Conservation (phyloP, 2,329 filamentous ascomycete genomes). For the Paracamarosporium sp. region DNA sequence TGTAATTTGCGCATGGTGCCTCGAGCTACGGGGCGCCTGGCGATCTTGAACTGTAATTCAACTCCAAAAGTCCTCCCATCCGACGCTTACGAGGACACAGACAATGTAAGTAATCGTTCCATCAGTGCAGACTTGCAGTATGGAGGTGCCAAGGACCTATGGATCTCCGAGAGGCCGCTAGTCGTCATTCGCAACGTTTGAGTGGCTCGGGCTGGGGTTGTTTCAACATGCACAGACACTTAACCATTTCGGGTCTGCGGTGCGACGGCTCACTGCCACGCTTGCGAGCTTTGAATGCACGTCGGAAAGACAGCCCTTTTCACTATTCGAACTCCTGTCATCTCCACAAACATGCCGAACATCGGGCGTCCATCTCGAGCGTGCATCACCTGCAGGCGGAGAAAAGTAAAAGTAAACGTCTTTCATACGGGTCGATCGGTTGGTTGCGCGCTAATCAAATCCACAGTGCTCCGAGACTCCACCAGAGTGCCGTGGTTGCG, state of each 20-base stretch:
- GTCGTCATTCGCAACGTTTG: neutral
- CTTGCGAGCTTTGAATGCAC: neutral
- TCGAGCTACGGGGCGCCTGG: neutral
- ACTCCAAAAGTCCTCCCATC: neutral
- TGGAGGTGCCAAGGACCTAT: too few species aligned
- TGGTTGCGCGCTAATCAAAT: neutral
- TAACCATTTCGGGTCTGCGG: constrained; percentile 11
- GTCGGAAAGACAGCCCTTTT: neutral
- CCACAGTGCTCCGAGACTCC: neutral
- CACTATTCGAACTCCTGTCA: too few species aligned
- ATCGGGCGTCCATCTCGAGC: neutral
- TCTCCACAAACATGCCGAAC: neutral
- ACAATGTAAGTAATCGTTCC: too few species aligned
- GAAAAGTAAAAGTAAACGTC: neutral
- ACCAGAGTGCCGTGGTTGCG: neutral
- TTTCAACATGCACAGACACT: neutral
- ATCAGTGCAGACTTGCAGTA: too few species aligned
- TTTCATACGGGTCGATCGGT: neutral
- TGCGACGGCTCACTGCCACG: constrained; percentile 3
- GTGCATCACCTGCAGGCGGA: neutral
- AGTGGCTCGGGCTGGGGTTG: neutral
- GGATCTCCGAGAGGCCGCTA: neutral
- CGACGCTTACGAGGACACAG: too few species aligned
- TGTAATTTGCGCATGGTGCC: neutral
- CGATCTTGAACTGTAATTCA: neutral